Evolutionary conservation across 2,329 filamentous ascomycete genomes (phyloP).

Genomic region (Epichloe elymi): DNA sequence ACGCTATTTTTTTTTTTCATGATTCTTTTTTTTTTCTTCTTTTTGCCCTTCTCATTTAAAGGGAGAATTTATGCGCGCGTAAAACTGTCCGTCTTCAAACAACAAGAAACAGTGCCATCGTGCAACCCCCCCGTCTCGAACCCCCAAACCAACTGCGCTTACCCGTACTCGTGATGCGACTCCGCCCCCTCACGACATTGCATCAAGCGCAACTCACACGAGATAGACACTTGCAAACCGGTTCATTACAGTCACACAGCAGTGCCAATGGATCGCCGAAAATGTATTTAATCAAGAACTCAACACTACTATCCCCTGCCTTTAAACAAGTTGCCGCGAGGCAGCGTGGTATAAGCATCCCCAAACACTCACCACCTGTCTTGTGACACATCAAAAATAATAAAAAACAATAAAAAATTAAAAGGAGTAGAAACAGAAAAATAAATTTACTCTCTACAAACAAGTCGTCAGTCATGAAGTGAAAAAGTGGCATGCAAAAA

Average conservation of each 20-base stretch:
- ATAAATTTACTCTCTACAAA: not conserved
- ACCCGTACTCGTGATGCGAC: too few species aligned
- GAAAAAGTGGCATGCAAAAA: slow-evolving; percentile 6
- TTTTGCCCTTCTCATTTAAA: not conserved
- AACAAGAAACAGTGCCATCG: not conserved
- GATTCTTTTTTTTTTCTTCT: slow-evolving; percentile 6
- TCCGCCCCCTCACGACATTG: too few species aligned
- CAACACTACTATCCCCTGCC: slow-evolving; percentile 4
- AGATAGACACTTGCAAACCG: too few species aligned
- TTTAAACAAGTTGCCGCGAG: slow-evolving; percentile 31
- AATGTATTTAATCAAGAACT: slow-evolving; percentile 7
- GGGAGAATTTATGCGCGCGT: too few species aligned
- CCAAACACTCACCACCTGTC: not conserved
- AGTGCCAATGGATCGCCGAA: not conserved
- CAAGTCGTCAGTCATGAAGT: slow-evolving; percentile 8
- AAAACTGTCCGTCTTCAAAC: not conserved
- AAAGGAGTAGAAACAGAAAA: not conserved
- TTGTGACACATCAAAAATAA: not conserved
- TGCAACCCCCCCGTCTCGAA: too few species aligned
- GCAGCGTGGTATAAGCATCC: slow-evolving; percentile 28
- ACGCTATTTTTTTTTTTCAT: slow-evolving; percentile 28
- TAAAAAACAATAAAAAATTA: too few species aligned
- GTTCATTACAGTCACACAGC: not conserved
- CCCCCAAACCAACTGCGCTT: not conserved
- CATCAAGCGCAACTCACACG: too few species aligned